Percentiles rank a stretch among this genome's conserved stretches.
Conservation (phyloP, 352 stramenopile species). For the Globisporangium ultimum region DNA sequence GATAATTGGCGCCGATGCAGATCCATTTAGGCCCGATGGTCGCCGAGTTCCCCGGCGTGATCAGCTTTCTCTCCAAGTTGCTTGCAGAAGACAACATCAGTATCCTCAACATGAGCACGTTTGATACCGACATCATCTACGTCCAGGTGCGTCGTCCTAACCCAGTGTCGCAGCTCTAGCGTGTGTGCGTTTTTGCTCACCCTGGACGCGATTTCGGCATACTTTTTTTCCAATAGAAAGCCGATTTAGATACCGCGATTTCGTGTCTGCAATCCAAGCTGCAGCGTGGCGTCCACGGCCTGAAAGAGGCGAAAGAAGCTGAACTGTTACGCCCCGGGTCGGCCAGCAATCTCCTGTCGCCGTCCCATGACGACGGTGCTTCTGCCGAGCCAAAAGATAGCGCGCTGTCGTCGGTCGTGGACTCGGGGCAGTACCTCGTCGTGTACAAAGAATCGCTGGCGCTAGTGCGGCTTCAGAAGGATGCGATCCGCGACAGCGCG, state of each 20-base stretch:
- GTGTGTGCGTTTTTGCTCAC: neutral
- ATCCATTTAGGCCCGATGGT: conserved; percentile 86
- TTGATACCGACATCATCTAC: conserved; percentile 88
- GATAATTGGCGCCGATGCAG: conserved; percentile 21
- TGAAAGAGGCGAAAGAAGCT: conserved; percentile 75
- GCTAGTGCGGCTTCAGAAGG: conserved; percentile 73
- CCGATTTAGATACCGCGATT: conserved; percentile 60
- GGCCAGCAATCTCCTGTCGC: neutral
- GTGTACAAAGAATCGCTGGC: conserved; percentile 78
- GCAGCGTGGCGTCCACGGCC: conserved; percentile 67
- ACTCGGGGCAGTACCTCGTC: conserved; percentile 74
- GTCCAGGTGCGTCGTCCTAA: conserved; percentile 39
- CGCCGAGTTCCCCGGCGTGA: conserved; percentile 77
- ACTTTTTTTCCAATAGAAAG: conserved; percentile 22
- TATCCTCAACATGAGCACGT: conserved; percentile 91
- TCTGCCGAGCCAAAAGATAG: conserved; percentile 8
- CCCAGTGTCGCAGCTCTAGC: conserved; percentile 3
- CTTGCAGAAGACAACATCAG: conserved; percentile 81
- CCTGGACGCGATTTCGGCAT: neutral
- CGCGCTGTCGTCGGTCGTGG: conserved; percentile 28
- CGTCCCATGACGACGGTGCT: neutral
- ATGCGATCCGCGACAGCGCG: conserved; percentile 62
- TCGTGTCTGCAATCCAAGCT: conserved; percentile 76
- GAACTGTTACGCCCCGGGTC: conserved; percentile 20
- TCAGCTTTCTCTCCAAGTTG: conserved; percentile 84